Conservation (phyloP, 164 flowering plant genomes). For the Berberis thunbergii region DNA sequence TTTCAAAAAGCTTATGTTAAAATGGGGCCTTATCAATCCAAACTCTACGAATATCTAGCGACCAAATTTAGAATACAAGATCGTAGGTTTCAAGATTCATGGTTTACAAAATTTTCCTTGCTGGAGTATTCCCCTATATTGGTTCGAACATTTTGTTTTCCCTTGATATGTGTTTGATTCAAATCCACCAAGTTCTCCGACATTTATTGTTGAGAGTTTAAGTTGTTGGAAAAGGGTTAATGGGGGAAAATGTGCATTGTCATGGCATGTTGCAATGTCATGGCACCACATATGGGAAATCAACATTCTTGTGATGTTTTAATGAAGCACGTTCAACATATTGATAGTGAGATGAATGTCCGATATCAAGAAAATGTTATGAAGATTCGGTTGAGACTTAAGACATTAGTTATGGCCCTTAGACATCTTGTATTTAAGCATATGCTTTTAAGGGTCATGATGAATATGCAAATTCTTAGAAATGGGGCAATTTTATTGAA, state of each 20-base stretch:
- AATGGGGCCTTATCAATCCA: background rate
- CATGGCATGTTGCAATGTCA: background rate
- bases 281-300: background rate
- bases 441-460: conserved; percentile 15
- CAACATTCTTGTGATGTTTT: background rate
- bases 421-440: conserved; percentile 6
- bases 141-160: conserved; percentile 1
- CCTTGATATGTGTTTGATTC: conserved; percentile 4
- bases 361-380: background rate
- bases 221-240: conserved; percentile 5
- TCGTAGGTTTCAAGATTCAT: background rate
- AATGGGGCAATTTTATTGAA: conserved; percentile 9
- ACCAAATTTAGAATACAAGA: background rate
- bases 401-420: background rate
- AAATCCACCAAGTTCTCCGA: background rate
- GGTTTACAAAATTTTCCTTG: background rate
- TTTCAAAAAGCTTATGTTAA: background rate
- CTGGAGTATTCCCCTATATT: background rate
- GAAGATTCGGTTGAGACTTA: conserved; percentile 2
- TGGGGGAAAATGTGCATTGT: background rate
- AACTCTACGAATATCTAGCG: background rate
- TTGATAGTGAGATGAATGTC: background rate
- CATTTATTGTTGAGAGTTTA: conserved; percentile 3
- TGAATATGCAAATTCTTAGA: conserved; percentile 4
- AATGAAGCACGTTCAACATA: background rate